phyloP scores from a whole-genome alignment of 2,329 filamentous ascomycete genomes.

The Exophiala sp. region DNA sequence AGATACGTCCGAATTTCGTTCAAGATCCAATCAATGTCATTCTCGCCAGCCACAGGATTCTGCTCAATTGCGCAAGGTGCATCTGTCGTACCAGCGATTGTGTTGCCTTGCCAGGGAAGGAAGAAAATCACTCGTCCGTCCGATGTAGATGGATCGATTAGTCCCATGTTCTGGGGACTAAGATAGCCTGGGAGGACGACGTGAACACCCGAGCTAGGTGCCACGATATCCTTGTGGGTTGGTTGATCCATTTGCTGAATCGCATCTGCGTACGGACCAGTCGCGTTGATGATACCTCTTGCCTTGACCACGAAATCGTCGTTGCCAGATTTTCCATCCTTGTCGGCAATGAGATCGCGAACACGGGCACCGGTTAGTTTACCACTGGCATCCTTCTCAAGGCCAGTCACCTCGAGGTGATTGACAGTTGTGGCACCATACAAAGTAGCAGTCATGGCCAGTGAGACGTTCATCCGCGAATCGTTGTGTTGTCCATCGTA shows the following conservation, averaged over 20 bases:
- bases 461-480: conserved; percentile 84
- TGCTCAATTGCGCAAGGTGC: conserved; percentile 67
- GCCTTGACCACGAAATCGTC: conserved; percentile 67
- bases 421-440: conserved; percentile 81
- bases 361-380: conserved; percentile 69
- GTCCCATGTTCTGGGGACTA: conserved; percentile 72
- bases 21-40: conserved; percentile 85
- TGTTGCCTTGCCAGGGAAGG: conserved; percentile 89
- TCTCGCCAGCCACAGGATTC: conserved; percentile 74
- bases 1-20: conserved; percentile 78
- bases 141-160: conserved; percentile 81
- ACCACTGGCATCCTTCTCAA: conserved; percentile 72
- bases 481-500: conserved; percentile 92
- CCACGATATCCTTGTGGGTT: conserved; percentile 69
- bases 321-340: conserved; percentile 55
- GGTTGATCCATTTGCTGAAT: conserved; percentile 82
- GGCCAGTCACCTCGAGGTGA: conserved; percentile 73
- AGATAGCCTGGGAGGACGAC: conserved; percentile 84
- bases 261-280: conserved; percentile 82
- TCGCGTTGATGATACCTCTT: conserved; percentile 82
- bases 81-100: conserved; percentile 84
- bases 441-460: conserved; percentile 83
- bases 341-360: conserved; percentile 65
- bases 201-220: conserved; percentile 80
- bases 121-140: conserved; percentile 91